Evolutionary conservation across 768 basidiomycete genomes (phyloP), one percentile per base, ranked within the genome.

Genomic region (Hericium alpestre): DNA sequence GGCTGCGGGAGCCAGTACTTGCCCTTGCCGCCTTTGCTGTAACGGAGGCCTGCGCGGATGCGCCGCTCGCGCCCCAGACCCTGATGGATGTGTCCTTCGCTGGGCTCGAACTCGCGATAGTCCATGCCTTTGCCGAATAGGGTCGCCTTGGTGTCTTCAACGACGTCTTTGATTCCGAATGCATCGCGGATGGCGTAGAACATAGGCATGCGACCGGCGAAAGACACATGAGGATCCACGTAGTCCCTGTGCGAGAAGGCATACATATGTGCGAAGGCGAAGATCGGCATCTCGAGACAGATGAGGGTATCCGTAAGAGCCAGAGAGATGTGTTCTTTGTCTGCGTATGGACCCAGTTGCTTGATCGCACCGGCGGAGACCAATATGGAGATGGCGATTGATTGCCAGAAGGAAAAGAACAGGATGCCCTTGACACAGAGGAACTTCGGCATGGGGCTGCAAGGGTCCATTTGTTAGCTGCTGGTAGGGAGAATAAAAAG

Each of bases 371-470:
- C 79, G 0, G 86, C 76, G 2, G 92, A 87, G 50, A 94, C 95
- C n/a, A 97, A 79, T 64, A 90, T 79, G 32, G 93, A 93, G 52
- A 99, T 80, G 49, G 66, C 80, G 52, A 95, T 80, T 20, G 88
- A 83, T 69, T 99, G 96, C 96, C 96, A 99, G 74, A 99, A 99
- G 1, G 90, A 93, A 71, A 96, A 95, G 77, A 97, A 97, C 20
- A 99, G 78, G 63, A 99, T 93, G 48, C 95, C 95, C 68, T 99
- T 99, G 63, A 99, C 93, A 67, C 93, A 99, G 25, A 98, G 83
- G 71, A 99, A 99, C 70, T 99, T 99, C 2, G 96, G 93, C 63
- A 94, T 82, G 0, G 93, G 93, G 11, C 95, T 87, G 64, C 20
- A 18, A 11, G 22, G 59, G 13, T 58, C 54, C 40, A 25, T 27